These are phyloP conservation scores for Diaporthe helianthi DNA, from an alignment of 2,329 filamentous ascomycete species.

Conservation along the genomic window DNA sequence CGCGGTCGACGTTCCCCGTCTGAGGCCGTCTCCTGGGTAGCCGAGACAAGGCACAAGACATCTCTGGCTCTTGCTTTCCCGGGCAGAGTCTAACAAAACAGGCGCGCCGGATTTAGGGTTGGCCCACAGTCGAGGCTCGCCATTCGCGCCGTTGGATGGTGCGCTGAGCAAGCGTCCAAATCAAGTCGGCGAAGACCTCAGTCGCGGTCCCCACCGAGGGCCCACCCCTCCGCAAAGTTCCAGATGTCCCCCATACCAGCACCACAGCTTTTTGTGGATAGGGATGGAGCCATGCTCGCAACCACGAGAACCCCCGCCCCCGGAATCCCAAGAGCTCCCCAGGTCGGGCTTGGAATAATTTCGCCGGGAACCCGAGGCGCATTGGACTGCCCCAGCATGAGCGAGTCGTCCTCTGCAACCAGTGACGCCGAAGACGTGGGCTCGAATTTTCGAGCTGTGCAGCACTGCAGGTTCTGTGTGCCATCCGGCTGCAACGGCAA, in stretches of 20 bases:
- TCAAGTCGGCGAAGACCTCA: slow-evolving; percentile 6
- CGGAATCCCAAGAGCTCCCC: slow-evolving; percentile 10
- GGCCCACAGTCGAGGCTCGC: slow-evolving; percentile 7
- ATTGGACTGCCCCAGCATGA: neutral
- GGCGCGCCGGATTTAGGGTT: neutral
- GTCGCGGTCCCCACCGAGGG: neutral
- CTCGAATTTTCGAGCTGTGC: neutral
- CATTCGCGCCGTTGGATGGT: slow-evolving; percentile 22
- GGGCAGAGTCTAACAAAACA: neutral
- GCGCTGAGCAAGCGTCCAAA: neutral
- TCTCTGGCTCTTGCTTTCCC: neutral
- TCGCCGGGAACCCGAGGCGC: neutral
- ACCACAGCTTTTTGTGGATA: slow-evolving; percentile 10
- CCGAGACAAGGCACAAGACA: neutral
- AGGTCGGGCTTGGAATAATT: neutral
- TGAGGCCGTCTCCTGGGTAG: neutral
- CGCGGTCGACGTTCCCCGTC: neutral
- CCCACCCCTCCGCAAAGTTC: slow-evolving; percentile 25
- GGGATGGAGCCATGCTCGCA: neutral
- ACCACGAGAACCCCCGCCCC: slow-evolving; percentile 25
- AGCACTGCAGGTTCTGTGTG: slow-evolving; percentile 1
- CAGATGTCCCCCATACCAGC: slow-evolving; percentile 25
- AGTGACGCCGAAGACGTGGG: neutral
- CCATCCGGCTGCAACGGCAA: slow-evolving; percentile 26
- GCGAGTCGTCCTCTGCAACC: neutral